These are phyloP conservation scores for Trametopsis cervina DNA, from an alignment of 768 basidiomycete species.

Conservation along the genomic window DNA sequence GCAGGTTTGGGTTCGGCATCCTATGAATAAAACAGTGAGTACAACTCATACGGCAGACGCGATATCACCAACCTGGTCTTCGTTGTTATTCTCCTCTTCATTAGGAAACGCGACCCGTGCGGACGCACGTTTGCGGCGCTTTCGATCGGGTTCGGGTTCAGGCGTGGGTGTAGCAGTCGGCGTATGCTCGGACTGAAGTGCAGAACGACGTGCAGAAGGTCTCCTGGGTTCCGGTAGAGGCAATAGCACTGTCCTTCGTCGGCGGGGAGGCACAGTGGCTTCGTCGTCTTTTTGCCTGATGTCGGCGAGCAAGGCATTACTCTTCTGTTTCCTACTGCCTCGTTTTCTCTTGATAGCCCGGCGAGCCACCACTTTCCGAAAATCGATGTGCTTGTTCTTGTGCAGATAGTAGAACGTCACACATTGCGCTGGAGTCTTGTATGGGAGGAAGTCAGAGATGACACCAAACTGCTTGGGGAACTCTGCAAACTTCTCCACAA, in stretches of 20 bases:
- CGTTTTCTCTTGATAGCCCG: slow-evolving; percentile 62
- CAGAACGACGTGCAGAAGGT: slow-evolving; percentile 7
- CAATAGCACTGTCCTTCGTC: slow-evolving; percentile 5
- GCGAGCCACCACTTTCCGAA: slow-evolving; percentile 65
- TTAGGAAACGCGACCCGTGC: slow-evolving; percentile 23
- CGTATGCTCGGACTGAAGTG: slow-evolving; percentile 37
- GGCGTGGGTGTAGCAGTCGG: slow-evolving; percentile 58
- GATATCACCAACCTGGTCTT: slow-evolving; percentile 21
- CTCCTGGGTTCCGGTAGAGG: slow-evolving; percentile 7
- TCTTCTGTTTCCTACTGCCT: slow-evolving; percentile 67
- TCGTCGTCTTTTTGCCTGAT: slow-evolving; percentile 69
- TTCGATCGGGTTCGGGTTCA: slow-evolving; percentile 47
- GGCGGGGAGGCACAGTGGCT: slow-evolving; percentile 10
- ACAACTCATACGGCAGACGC: background rate
- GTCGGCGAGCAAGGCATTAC: slow-evolving; percentile 74
- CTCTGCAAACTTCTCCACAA: slow-evolving; percentile 74
- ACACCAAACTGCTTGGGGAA: slow-evolving; percentile 95
- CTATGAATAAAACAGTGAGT: slow-evolving; percentile 10
- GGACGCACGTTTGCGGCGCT: slow-evolving; percentile 33
- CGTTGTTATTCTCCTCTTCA: slow-evolving; percentile 27
- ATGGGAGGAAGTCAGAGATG: slow-evolving; percentile 70
- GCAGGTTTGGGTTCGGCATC: slow-evolving; percentile 25
- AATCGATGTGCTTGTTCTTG: slow-evolving; percentile 85
- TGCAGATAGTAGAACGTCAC: slow-evolving; percentile 92
- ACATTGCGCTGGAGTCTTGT: slow-evolving; percentile 86